phyloP scores from a whole-genome alignment of 768 basidiomycete species.

The Pleurotus tuber-regium region DNA sequence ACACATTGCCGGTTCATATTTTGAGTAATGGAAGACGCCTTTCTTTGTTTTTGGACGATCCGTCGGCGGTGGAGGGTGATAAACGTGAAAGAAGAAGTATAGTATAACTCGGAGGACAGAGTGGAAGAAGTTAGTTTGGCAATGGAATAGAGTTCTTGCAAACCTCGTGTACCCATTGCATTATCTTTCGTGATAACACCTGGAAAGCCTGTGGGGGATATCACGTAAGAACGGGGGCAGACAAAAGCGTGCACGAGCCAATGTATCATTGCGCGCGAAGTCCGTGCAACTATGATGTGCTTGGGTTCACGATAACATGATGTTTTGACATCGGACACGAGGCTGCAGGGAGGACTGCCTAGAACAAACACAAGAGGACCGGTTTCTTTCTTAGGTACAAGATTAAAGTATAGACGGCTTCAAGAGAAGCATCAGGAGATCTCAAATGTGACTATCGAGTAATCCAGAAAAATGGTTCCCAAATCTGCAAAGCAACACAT shows the following conservation, averaged over 20 bases:
- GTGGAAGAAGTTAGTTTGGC: not conserved
- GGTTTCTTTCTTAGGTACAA: not conserved
- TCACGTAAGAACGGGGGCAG: slow-evolving; percentile 1
- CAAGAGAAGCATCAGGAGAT: not conserved
- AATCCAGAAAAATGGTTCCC: not conserved
- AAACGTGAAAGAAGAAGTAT: not conserved
- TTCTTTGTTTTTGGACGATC: not conserved
- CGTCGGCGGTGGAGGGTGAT: not conserved
- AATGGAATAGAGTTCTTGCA: not conserved
- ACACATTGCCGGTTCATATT: slow-evolving; percentile 7
- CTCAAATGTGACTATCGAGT: not conserved
- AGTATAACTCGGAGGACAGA: not conserved
- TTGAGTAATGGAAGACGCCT: slow-evolving; percentile 1
- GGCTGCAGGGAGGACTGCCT: slow-evolving; percentile 7
- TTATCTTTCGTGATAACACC: no score
- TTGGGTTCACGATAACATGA: slow-evolving; percentile 6
- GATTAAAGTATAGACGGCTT: not conserved
- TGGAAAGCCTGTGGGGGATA: not conserved
- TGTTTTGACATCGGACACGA: slow-evolving; percentile 3
- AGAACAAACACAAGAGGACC: not conserved
- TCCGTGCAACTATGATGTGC: not conserved
- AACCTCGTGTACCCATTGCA: not conserved
- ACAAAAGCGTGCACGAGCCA: not conserved
- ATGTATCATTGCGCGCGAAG: not conserved
- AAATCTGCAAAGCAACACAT: not conserved